A percentile compares a stretch with the other conserved stretches of the same genome.
phyloP scores from a whole-genome alignment of 805 yeast genomes.

The Jamesozyma jinghongensis region DNA sequence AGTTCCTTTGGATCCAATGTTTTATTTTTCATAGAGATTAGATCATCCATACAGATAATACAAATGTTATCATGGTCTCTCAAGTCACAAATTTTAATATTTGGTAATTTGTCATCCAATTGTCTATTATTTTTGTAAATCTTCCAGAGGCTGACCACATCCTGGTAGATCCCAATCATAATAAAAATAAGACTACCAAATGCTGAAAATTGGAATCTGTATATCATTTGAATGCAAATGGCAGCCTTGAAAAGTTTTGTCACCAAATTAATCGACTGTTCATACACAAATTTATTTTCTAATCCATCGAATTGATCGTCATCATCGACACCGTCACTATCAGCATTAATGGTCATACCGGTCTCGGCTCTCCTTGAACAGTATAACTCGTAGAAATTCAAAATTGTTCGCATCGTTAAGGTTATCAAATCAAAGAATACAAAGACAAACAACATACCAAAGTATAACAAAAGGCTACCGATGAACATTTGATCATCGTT shows the following conservation, averaged over 20 bases:
- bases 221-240: constrained; percentile 39
- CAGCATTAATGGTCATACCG: neutral
- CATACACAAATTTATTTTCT: constrained; percentile 58
- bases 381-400: constrained; percentile 46
- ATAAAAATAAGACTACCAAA: constrained; percentile 42
- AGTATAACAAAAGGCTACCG: constrained; percentile 45
- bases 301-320: constrained; percentile 34
- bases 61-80: constrained; percentile 60
- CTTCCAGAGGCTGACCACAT: constrained; percentile 32
- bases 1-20: neutral
- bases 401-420: constrained; percentile 12
- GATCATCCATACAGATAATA: constrained; percentile 87
- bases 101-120: constrained; percentile 52
- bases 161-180: constrained; percentile 25
- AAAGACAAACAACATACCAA: constrained; percentile 70
- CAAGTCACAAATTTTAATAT: constrained; percentile 58
- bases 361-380: constrained; percentile 2
- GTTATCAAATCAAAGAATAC: constrained; percentile 44
- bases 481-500: too few species aligned
- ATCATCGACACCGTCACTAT: constrained; percentile 35
- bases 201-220: constrained; percentile 39
- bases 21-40: constrained; percentile 35
- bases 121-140: constrained; percentile 43
- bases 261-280: constrained; percentile 47
- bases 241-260: constrained; percentile 41